These are phyloP conservation scores for Cladophialophora carrionii DNA, from an alignment of 2,329 filamentous ascomycete species.

Conservation along the genomic window DNA sequence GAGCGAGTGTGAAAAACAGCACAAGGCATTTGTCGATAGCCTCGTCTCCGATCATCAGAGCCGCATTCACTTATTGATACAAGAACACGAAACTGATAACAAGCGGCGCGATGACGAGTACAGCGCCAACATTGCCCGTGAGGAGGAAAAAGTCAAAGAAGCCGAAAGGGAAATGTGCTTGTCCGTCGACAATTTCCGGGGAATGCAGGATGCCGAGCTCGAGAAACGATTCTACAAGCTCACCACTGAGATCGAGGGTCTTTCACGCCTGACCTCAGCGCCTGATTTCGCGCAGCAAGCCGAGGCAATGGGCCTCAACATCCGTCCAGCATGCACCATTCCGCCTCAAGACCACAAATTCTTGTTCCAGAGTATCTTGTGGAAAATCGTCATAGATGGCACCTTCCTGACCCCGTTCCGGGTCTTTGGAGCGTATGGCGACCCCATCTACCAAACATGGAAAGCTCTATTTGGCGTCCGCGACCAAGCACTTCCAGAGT, in stretches of 20 bases:
- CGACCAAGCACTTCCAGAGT: neutral
- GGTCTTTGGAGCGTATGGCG: neutral
- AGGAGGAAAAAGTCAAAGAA: neutral
- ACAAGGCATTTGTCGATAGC: neutral
- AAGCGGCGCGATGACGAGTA: neutral
- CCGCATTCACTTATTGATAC: neutral
- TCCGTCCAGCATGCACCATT: no score
- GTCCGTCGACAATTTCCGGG: slow-evolving; percentile 2
- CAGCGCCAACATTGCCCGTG: neutral
- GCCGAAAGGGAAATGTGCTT: neutral
- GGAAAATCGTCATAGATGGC: neutral
- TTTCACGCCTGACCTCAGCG: neutral
- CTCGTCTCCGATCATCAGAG: neutral
- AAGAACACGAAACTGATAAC: neutral
- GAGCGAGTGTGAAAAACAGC: neutral
- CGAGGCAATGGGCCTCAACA: neutral
- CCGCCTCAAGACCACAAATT: neutral
- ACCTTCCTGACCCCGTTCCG: slow-evolving; percentile 2
- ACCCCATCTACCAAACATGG: neutral
- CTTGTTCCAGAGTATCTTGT: slow-evolving; percentile 1
- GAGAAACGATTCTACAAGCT: neutral
- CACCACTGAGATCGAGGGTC: slow-evolving; percentile 2
- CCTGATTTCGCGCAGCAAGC: neutral
- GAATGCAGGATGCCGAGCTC: neutral
- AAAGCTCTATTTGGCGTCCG: neutral